Conservation (phyloP, 2,329 filamentous ascomycete species). For the Purpureocillium lavendulum region DNA sequence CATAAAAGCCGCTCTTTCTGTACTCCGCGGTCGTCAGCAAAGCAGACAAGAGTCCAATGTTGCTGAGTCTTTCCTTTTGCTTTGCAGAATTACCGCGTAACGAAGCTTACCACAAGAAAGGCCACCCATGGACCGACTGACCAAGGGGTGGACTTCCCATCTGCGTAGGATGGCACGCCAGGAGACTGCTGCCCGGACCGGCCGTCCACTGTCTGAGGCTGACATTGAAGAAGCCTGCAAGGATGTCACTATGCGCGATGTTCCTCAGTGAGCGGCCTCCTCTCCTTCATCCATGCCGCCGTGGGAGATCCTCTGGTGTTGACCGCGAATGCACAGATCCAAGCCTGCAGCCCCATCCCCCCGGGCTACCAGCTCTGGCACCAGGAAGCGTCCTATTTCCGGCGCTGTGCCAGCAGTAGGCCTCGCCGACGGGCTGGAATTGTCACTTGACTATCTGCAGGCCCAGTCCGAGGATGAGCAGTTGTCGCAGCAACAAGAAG, state of each 20-base stretch:
- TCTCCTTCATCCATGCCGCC: neutral
- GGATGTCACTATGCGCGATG: constrained; percentile 9
- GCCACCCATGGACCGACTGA: constrained; percentile 3
- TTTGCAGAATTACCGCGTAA: too few species aligned
- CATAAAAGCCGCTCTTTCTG: too few species aligned
- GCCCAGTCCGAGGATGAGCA: constrained; percentile 6
- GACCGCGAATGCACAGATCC: neutral
- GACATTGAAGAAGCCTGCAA: constrained; percentile 17
- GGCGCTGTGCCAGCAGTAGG: too few species aligned
- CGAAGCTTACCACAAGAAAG: too few species aligned
- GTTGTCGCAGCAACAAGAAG: constrained; percentile 15
- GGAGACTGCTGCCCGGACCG: constrained; percentile 7
- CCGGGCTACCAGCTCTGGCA: neutral
- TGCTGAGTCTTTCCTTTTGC: too few species aligned
- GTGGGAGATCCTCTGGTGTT: neutral
- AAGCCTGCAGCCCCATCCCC: neutral
- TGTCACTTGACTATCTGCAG: too few species aligned
- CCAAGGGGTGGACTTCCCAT: constrained; percentile 13
- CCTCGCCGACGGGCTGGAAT: too few species aligned
- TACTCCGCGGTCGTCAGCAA: too few species aligned
- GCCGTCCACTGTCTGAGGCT: constrained; percentile 17
- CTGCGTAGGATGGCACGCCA: constrained; percentile 14
- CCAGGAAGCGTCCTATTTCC: constrained; percentile 6
- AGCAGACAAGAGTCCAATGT: too few species aligned
- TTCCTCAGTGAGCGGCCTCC: constrained; percentile 6